Evolutionary conservation across 2,329 filamentous ascomycete species (phyloP).

Genomic region (Fusarium sacchari): DNA sequence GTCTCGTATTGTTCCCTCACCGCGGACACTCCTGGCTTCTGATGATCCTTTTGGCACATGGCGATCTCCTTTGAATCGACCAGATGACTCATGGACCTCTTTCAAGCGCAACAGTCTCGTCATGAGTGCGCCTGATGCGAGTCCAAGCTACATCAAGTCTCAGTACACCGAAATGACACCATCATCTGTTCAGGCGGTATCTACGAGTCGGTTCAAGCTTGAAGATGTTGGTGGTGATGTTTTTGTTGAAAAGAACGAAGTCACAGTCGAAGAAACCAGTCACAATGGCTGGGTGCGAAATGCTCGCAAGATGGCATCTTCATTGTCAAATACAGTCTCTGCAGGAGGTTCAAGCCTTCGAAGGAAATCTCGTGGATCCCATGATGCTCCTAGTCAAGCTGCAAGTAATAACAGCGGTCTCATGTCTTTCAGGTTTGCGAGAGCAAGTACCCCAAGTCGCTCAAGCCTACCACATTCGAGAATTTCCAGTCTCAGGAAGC

Average conservation of each 20-base stretch:
- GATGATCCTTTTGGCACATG: slow-evolving; percentile 22
- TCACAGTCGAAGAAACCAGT: background rate
- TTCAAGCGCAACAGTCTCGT: slow-evolving; percentile 17
- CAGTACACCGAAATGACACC: slow-evolving; percentile 17
- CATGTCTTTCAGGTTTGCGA: slow-evolving; percentile 9
- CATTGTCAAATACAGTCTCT: slow-evolving; percentile 30
- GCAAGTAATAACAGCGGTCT: background rate
- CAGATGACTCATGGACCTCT: slow-evolving; percentile 24
- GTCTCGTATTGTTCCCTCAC: background rate
- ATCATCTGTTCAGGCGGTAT: background rate
- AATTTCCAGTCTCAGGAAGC: slow-evolving; percentile 38
- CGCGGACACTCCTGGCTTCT: slow-evolving; percentile 3
- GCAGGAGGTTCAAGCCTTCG: background rate
- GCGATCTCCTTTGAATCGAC: slow-evolving; percentile 17
- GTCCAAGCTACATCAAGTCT: slow-evolving; percentile 31
- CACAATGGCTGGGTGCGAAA: slow-evolving; percentile 34
- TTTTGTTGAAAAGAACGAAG: background rate
- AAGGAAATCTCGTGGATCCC: background rate
- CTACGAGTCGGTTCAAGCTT: background rate
- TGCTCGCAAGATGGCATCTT: slow-evolving; percentile 40
- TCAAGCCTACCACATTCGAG: slow-evolving; percentile 33
- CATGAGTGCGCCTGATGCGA: slow-evolving; percentile 9
- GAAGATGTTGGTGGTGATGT: background rate
- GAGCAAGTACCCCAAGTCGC: background rate
- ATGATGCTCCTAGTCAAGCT: background rate